Evolutionary conservation across 2,329 filamentous ascomycete genomes (phyloP), one percentile per base, ranked within the genome.

Genomic region (Anisogramma anomala): DNA sequence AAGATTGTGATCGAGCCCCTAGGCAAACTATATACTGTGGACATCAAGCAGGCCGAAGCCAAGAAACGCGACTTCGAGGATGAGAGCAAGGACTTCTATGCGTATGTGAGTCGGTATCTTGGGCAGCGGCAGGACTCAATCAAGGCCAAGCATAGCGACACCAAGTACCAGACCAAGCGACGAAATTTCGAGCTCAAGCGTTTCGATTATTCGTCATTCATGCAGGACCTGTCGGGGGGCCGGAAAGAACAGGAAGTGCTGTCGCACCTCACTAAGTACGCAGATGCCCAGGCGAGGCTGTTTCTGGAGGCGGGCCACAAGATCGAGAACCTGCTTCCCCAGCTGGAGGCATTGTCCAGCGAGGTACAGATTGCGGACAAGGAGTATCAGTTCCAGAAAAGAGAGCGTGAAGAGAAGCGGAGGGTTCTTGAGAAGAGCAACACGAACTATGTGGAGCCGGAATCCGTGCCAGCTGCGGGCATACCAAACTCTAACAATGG

Each of bases 41-140:
- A 98, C 55, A 96, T 98, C 66, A 98, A 98, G 61, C 87, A 94
- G 60, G 93, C 89, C 19, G 91, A 98, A 56, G 72, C 83, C 30
- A 98, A 98, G 67, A 94, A 91, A 63, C 86, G 91, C 50, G 91
- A 96, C 52, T 98, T 98, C 53, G 91, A 98, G 49, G 91, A 98
- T 55, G 91, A 98, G 59, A 96, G 89, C 66, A 91, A 94, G 59
- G 91, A 98, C 58, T 98, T 94, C 63, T 98, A 98, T 62, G 80
- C 83, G 48, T 98, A 94, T 57, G 84, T 96, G 37, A 84, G 87
- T 48, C 79, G 87, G 34, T 98, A 98, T 62, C 75, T 98, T n/a
- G 91, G 91, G 23, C 89, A 96, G 59, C 77, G 89, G 32, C 87
- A 93, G 57, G 91, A 98, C 61, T 93, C 89, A 6, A 70, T 94